A percentile compares a stretch with the other conserved stretches of the same genome.
Conservation (phyloP, 2,329 filamentous ascomycete species). For the Parastagonospora nodorum region DNA sequence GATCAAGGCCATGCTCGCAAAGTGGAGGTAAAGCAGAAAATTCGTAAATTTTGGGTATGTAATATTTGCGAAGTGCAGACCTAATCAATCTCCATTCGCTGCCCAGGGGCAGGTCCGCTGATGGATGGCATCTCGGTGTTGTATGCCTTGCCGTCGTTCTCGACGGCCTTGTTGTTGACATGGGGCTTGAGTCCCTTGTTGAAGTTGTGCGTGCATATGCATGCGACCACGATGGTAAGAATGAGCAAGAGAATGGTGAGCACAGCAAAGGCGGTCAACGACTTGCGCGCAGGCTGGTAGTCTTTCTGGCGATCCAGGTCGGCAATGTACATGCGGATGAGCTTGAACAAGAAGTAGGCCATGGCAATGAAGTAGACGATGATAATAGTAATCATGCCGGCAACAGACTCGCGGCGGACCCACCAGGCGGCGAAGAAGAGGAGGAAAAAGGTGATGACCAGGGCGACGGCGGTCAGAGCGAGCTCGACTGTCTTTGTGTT, state of each 20-base stretch:
- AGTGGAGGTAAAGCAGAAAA: conserved; percentile 26
- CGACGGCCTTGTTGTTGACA: conserved; percentile 65
- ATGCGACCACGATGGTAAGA: conserved; percentile 83
- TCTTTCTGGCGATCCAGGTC: conserved; percentile 54
- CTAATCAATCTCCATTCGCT: conserved; percentile 51
- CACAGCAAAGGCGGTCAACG: conserved; percentile 89
- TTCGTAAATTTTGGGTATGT: conserved; percentile 23
- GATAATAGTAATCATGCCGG: conserved; percentile 79
- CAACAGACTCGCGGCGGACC: conserved; percentile 79
- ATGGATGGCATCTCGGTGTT: conserved; percentile 56
- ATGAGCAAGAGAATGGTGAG: conserved; percentile 89
- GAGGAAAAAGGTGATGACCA: conserved; percentile 89
- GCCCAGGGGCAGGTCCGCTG: conserved; percentile 50
- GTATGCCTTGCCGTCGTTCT: conserved; percentile 55
- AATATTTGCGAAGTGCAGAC: conserved; percentile 8
- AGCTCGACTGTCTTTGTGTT: conserved; percentile 74
- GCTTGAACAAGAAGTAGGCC: conserved; percentile 97
- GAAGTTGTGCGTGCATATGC: conserved; percentile 90
- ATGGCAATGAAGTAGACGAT: conserved; percentile 85
- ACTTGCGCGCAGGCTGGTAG: conserved; percentile 81
- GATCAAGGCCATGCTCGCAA: conserved; percentile 36
- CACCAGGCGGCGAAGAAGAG: conserved; percentile 84
- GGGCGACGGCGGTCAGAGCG: conserved; percentile 82
- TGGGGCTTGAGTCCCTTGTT: conserved; percentile 87
- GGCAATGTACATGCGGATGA: conserved; percentile 86